Percentiles rank a stretch among this genome's conserved stretches.
Evolutionary conservation across 163 green algal genomes (phyloP).

Genomic region (Chlorella variabilis): DNA sequence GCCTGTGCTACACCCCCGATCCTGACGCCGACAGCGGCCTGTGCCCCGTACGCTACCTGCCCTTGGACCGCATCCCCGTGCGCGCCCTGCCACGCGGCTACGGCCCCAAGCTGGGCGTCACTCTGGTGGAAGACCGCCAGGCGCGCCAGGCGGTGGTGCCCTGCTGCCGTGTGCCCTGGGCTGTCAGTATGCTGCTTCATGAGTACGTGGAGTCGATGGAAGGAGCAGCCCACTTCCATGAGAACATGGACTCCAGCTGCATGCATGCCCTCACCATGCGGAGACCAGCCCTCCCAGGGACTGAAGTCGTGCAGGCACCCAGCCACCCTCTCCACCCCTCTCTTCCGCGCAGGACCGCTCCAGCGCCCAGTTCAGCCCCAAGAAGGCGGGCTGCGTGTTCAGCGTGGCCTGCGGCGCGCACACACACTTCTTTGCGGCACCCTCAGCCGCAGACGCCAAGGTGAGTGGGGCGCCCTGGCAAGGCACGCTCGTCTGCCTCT

Average conservation of each 20-base stretch:
- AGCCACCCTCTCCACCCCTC: neutral
- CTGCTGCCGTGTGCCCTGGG: too few species aligned
- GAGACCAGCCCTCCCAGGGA: too few species aligned
- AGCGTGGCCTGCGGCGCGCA: conserved; percentile 51
- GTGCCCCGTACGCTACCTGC: conserved; percentile 44
- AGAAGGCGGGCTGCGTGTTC: conserved; percentile 47
- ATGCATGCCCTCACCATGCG: too few species aligned
- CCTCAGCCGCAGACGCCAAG: conserved; percentile 35
- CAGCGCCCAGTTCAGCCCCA: conserved; percentile 27
- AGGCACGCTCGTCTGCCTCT: neutral
- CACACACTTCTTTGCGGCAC: conserved; percentile 45
- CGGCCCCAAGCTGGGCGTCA: conserved; percentile 48
- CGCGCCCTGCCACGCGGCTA: conserved; percentile 50
- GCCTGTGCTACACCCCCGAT: conserved; percentile 51
- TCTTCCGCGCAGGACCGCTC: neutral
- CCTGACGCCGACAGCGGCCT: neutral
- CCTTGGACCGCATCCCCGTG: conserved; percentile 55
- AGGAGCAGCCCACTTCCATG: too few species aligned
- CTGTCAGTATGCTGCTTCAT: too few species aligned
- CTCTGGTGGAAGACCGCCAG: conserved; percentile 41
- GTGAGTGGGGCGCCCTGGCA: neutral
- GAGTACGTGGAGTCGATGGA: too few species aligned
- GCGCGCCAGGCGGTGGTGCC: neutral
- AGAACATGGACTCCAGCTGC: too few species aligned
- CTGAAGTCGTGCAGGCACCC: neutral